Conservation (phyloP, 352 stramenopile species). For the Elongisporangium anandrum region DNA sequence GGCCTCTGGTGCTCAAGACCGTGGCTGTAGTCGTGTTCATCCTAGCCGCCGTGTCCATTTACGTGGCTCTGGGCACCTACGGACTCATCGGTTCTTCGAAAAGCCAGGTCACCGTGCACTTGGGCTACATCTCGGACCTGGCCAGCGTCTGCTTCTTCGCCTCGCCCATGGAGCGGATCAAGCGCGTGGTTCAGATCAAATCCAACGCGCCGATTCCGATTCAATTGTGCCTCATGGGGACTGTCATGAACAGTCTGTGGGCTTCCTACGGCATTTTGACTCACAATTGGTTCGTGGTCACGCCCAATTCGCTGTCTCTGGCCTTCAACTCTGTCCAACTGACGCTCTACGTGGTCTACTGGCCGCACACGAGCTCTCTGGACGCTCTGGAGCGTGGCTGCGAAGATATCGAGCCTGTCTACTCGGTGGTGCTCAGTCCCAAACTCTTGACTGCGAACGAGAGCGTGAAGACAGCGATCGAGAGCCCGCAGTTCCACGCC, state of each 20-base stretch:
- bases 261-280: slow-evolving; percentile 40
- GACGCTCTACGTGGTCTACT: slow-evolving; percentile 28
- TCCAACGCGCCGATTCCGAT: slow-evolving; percentile 48
- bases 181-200: slow-evolving; percentile 30
- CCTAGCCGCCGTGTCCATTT: slow-evolving; percentile 27
- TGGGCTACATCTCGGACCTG: slow-evolving; percentile 23
- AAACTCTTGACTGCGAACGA: not conserved
- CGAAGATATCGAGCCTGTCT: not conserved
- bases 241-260: slow-evolving; percentile 48
- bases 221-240: slow-evolving; percentile 4
- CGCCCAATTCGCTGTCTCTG: slow-evolving; percentile 37
- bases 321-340: slow-evolving; percentile 23
- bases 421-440: not conserved
- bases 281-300: slow-evolving; percentile 51
- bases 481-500: not conserved
- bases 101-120: slow-evolving; percentile 15
- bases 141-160: slow-evolving; percentile 37
- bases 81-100: slow-evolving; percentile 23
- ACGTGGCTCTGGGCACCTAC: slow-evolving; percentile 25
- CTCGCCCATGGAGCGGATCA: slow-evolving; percentile 32
- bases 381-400: not conserved
- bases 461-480: not conserved
- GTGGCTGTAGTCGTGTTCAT: slow-evolving; percentile 14
- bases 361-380: slow-evolving; percentile 1
- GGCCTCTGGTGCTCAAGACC: slow-evolving; percentile 18